Evolutionary conservation across 2,329 filamentous ascomycete species (phyloP).

Genomic region (Pestalotiopsis sp.): DNA sequence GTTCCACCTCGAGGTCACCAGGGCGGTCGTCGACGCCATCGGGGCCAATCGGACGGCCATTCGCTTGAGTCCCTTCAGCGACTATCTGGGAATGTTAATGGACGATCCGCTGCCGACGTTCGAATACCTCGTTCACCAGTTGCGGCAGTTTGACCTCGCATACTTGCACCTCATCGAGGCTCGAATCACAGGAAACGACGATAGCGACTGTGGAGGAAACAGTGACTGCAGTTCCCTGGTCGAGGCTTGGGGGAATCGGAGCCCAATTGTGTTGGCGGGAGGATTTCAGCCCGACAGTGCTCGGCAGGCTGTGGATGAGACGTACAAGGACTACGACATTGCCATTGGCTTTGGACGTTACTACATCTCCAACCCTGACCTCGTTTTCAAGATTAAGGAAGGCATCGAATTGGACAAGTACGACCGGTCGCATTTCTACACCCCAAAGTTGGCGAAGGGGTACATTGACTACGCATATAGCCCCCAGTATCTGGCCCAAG

Average conservation of each 20-base stretch:
- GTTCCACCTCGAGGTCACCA: conserved; percentile 54
- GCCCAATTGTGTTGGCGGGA: conserved; percentile 50
- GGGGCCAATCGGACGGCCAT: conserved; percentile 52
- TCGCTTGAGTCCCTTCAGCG: conserved; percentile 55
- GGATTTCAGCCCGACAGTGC: conserved; percentile 36
- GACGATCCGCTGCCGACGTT: conserved; percentile 66
- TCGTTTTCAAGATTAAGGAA: conserved; percentile 45
- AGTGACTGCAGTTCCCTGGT: conserved; percentile 46
- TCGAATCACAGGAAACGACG: conserved; percentile 43
- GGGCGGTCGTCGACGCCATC: conserved; percentile 54
- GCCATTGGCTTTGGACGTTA: conserved; percentile 49
- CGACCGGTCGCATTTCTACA: conserved; percentile 47
- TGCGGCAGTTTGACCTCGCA: conserved; percentile 54
- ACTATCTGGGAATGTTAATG: conserved; percentile 64
- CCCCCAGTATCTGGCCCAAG: background rate
- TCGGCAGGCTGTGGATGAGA: conserved; percentile 29
- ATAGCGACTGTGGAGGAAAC: conserved; percentile 37
- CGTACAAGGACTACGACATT: conserved; percentile 42
- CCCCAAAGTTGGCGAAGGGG: conserved; percentile 17
- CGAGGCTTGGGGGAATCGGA: conserved; percentile 43
- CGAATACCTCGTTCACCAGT: conserved; percentile 49
- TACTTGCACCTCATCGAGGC: conserved; percentile 62
- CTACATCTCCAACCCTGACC: conserved; percentile 51
- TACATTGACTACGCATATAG: conserved; percentile 24
- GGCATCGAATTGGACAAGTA: conserved; percentile 45